Evolutionary conservation across 1,284 basidiomycete genomes (phyloP).

Genomic region (Tetrapyrgos nigripes): DNA sequence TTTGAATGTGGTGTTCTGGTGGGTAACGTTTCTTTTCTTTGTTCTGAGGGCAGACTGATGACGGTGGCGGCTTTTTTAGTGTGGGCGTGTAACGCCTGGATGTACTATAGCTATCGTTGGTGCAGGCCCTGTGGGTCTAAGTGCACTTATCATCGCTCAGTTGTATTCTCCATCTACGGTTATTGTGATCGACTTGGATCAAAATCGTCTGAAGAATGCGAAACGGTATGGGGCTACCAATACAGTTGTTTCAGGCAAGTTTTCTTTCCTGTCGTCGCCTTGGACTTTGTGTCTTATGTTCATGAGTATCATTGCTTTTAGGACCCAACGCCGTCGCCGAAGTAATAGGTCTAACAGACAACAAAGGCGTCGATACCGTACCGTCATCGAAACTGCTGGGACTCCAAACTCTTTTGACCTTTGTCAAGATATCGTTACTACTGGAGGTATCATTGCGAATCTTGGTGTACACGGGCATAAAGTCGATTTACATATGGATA

Average conservation of each 20-base stretch:
- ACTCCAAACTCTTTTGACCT: conserved; percentile 30
- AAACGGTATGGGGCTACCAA: conserved; percentile 28
- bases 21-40: background rate
- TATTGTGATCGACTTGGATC: conserved; percentile 29
- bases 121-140: conserved; percentile 30
- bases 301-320: conserved; percentile 28
- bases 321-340: conserved; percentile 20
- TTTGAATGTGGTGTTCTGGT: conserved; percentile 30
- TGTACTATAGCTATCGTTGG: conserved; percentile 28
- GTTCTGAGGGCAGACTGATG: background rate
- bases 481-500: conserved; percentile 32
- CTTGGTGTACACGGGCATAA: conserved; percentile 32
- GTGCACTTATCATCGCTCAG: conserved; percentile 28
- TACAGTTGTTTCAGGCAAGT: conserved; percentile 23
- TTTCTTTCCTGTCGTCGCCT: no score
- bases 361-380: conserved; percentile 26
- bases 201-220: conserved; percentile 27
- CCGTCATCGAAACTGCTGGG: conserved; percentile 33
- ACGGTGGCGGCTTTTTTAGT: conserved; percentile 2
- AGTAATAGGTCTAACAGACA: conserved; percentile 29
- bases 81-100: conserved; percentile 28
- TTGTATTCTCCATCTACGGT: conserved; percentile 28
- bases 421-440: conserved; percentile 31
- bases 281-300: conserved; percentile 24
- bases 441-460: conserved; percentile 33